A percentile compares a stretch with the other conserved stretches of the same genome.
These are phyloP conservation scores for Hypoxylon intermedium DNA, from an alignment of 495 filamentous ascomycete species.

Conservation along the genomic window DNA sequence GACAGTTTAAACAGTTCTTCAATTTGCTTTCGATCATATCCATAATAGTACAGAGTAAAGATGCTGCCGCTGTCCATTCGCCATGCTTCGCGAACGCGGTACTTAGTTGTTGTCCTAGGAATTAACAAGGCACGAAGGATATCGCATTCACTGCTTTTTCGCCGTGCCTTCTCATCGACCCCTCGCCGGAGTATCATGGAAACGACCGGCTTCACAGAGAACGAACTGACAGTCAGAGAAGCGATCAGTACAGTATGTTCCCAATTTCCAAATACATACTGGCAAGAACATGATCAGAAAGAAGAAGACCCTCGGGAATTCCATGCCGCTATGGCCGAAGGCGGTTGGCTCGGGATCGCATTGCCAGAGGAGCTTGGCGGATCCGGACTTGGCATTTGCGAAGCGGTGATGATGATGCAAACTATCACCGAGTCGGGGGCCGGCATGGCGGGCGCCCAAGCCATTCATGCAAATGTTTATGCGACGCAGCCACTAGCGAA, in stretches of 20 bases:
- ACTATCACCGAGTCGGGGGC: conserved; percentile 79
- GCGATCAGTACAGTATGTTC: conserved; percentile 73
- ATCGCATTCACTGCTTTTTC: background rate
- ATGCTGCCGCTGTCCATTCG: conserved; percentile 3
- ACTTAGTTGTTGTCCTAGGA: background rate
- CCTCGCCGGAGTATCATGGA: conserved; percentile 65
- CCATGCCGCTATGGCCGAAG: conserved; percentile 75
- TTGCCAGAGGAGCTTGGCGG: conserved; percentile 76
- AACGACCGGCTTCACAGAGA: conserved; percentile 71
- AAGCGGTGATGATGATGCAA: conserved; percentile 87
- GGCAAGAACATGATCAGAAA: conserved; percentile 71
- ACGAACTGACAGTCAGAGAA: conserved; percentile 74
- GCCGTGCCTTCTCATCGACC: conserved; percentile 35
- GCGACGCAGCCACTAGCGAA: conserved; percentile 78
- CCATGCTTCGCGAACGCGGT: background rate
- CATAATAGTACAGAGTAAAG: too few relatives aligned
- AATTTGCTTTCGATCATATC: too few relatives aligned
- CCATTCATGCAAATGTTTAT: conserved; percentile 77
- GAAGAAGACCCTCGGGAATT: conserved; percentile 75
- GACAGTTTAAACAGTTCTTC: too few relatives aligned
- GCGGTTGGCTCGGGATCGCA: conserved; percentile 85
- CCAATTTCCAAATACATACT: conserved; percentile 69
- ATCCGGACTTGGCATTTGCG: conserved; percentile 76
- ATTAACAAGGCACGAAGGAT: background rate
- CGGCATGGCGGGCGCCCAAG: conserved; percentile 78